phyloP scores from a whole-genome alignment of 805 yeast genomes.

The Blastobotrys attinorum region DNA sequence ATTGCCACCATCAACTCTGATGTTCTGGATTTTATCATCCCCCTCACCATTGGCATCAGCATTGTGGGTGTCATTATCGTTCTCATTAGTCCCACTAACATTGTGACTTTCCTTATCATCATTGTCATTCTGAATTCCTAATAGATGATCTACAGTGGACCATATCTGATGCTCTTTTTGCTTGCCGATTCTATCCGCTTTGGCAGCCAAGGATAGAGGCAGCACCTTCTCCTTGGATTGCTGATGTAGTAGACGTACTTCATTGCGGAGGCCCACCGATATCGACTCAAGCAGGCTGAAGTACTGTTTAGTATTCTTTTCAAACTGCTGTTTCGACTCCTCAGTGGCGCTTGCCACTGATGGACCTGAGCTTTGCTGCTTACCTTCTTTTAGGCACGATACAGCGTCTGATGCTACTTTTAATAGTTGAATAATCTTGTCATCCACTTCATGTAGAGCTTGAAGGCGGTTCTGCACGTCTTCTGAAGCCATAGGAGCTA shows the following conservation, averaged over 20 bases:
- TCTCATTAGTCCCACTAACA: too few relatives aligned
- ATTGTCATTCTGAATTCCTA: neutral
- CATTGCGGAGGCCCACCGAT: constrained; percentile 54
- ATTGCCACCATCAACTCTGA: too few relatives aligned
- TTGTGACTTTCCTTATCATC: neutral
- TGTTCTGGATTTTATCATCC: constrained; percentile 1
- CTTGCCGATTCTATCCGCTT: constrained; percentile 60
- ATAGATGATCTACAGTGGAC: constrained; percentile 23
- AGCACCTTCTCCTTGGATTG: constrained; percentile 43
- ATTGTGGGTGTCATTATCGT: too few relatives aligned
- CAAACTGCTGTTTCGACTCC: constrained; percentile 34
- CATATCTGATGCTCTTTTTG: constrained; percentile 41
- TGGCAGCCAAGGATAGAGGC: constrained; percentile 61
- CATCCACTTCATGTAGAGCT: constrained; percentile 24
- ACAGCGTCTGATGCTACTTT: constrained; percentile 23
- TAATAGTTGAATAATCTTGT: constrained; percentile 19
- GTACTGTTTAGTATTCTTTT: constrained; percentile 38
- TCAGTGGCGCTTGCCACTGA: constrained; percentile 11
- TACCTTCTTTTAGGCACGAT: constrained; percentile 24
- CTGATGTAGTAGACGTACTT: constrained; percentile 53
- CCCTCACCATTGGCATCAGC: neutral
- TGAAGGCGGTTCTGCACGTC: constrained; percentile 24
- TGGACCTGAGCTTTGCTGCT: constrained; percentile 7
- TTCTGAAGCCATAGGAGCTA: constrained; percentile 20
- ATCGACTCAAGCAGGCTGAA: constrained; percentile 49